phyloP scores from a whole-genome alignment of 2,329 filamentous ascomycete genomes.

The Aspergillus arachidicola region DNA sequence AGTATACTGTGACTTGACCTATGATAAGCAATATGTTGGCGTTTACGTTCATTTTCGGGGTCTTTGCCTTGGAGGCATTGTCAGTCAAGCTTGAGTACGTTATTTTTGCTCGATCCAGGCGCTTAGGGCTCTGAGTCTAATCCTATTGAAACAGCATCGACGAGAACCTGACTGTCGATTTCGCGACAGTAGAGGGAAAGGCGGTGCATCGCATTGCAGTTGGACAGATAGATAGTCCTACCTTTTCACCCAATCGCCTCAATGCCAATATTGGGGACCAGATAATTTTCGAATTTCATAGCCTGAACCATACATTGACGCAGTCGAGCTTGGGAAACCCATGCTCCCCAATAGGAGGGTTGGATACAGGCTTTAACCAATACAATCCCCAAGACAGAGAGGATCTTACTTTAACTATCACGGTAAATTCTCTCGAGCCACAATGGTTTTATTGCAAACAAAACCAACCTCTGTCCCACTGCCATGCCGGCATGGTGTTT shows the following conservation, averaged over 20 bases:
- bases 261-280: not conserved
- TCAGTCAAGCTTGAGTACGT: not conserved
- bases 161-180: not conserved
- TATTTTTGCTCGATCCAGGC: not conserved
- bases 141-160: not conserved
- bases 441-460: conserved; percentile 31
- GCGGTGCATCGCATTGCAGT: not conserved
- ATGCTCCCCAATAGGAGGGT: not conserved
- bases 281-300: not conserved
- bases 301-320: not conserved
- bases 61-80: not conserved
- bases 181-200: not conserved
- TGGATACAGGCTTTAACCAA: conserved; percentile 15
- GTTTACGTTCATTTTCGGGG: not conserved
- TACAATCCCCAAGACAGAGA: conserved; percentile 4
- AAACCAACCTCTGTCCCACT: conserved; percentile 21
- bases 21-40: not conserved
- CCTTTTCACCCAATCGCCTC: not conserved
- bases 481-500: conserved; percentile 31
- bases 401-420: not conserved
- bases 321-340: not conserved
- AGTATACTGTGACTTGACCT: not conserved
- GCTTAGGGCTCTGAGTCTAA: not conserved
- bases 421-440: conserved; percentile 22
- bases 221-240: not conserved